Evolutionary conservation across 2,329 filamentous ascomycete species (phyloP).

Genomic region (Fulvia fulva): DNA sequence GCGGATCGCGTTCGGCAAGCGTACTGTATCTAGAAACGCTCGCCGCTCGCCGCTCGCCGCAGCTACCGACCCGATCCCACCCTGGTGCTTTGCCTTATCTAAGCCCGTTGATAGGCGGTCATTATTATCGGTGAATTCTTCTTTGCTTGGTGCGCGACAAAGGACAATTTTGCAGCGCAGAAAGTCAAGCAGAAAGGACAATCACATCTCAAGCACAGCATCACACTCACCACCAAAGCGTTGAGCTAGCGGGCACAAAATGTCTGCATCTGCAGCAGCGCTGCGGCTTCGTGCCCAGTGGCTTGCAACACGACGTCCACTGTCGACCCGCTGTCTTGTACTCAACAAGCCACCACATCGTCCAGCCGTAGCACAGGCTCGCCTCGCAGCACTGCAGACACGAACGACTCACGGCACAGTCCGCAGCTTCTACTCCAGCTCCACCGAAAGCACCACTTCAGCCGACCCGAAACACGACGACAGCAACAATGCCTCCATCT

Average conservation of each 20-base stretch:
- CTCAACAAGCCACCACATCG: slow-evolving; percentile 14
- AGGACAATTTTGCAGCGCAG: background rate
- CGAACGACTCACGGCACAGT: slow-evolving; percentile 8
- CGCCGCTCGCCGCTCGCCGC: no score
- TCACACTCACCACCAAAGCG: background rate
- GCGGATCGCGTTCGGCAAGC: background rate
- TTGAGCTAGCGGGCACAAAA: background rate
- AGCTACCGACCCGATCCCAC: background rate
- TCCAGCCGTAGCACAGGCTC: slow-evolving; percentile 8
- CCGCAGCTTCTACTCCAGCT: slow-evolving; percentile 30
- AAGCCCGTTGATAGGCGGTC: background rate
- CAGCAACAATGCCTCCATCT: slow-evolving; percentile 33
- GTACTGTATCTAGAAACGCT: background rate
- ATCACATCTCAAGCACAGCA: background rate
- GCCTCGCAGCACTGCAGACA: slow-evolving; percentile 7
- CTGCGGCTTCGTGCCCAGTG: slow-evolving; percentile 33
- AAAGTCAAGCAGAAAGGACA: background rate
- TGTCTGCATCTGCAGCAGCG: slow-evolving; percentile 24
- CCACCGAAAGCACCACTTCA: slow-evolving; percentile 23
- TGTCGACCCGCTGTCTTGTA: slow-evolving; percentile 28
- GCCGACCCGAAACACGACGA: slow-evolving; percentile 21
- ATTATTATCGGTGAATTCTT: background rate
- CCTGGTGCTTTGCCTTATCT: background rate
- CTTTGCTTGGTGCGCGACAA: background rate
- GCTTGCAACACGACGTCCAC: slow-evolving; percentile 30